Conservation (phyloP, 2,329 filamentous ascomycete genomes). For the Cladorrhinum sp. region DNA sequence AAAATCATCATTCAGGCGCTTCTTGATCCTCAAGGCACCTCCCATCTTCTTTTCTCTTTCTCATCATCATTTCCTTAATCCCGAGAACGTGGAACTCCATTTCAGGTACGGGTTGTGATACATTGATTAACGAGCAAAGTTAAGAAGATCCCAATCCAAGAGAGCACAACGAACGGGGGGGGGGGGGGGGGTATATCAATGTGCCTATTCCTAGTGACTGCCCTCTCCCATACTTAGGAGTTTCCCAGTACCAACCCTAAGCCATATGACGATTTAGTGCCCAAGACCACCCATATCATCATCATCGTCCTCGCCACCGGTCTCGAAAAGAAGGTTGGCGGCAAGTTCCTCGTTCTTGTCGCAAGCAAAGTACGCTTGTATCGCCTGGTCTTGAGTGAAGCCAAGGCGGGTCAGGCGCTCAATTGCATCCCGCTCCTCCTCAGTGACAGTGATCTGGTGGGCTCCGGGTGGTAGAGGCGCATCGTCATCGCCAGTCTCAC, state of each 20-base stretch:
- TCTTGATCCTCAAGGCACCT: background rate
- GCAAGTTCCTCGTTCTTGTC: slow-evolving; percentile 99
- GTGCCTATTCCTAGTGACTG: background rate
- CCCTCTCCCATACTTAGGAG: background rate
- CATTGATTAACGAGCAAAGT: background rate
- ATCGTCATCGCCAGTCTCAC: slow-evolving; percentile 76
- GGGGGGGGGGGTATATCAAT: background rate
- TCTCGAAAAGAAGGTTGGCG: slow-evolving; percentile 96
- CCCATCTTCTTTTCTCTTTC: background rate
- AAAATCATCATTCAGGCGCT: background rate
- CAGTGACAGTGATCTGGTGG: slow-evolving; percentile 85
- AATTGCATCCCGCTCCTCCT: slow-evolving; percentile 95
- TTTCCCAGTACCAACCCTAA: background rate
- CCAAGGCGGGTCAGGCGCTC: slow-evolving; percentile 91
- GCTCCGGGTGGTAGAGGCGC: slow-evolving; percentile 82
- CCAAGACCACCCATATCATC: slow-evolving; percentile 10
- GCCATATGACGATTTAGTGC: background rate
- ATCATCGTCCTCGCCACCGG: slow-evolving; percentile 77
- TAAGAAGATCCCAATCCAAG: background rate
- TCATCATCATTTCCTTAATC: background rate
- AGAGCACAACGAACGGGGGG: background rate
- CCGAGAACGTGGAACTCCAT: background rate
- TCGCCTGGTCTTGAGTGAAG: slow-evolving; percentile 88
- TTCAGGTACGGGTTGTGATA: background rate
- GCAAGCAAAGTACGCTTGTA: slow-evolving; percentile 98